Percentiles rank a stretch among this genome's conserved stretches.
These are phyloP conservation scores for Boletus sp. DNA, from an alignment of 768 basidiomycete genomes.

Conservation along the genomic window DNA sequence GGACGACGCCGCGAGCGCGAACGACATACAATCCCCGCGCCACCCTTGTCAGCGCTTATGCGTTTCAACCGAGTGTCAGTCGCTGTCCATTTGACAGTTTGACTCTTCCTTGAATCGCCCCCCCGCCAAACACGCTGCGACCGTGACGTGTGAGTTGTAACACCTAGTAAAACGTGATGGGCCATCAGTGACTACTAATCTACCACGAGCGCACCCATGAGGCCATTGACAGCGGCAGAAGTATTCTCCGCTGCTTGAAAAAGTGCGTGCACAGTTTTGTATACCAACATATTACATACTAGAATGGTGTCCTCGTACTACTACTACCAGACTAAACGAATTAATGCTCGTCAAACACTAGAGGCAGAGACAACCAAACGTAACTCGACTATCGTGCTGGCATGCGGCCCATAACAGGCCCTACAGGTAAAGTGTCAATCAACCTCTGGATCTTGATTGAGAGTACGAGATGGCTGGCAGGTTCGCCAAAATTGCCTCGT, in stretches of 20 bases:
- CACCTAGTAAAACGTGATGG: background rate
- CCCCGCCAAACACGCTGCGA: background rate
- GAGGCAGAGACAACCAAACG: constrained; percentile 1
- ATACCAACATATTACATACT: constrained; percentile 11
- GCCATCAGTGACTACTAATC: background rate
- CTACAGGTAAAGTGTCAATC: background rate
- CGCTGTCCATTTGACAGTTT: background rate
- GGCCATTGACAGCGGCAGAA: background rate
- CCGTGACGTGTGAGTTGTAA: background rate
- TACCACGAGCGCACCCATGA: background rate
- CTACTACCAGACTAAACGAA: background rate
- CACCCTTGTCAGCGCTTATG: constrained; percentile 5
- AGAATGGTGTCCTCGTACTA: background rate
- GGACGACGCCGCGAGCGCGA: background rate
- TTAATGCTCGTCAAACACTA: background rate
- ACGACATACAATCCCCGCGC: background rate
- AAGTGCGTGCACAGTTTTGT: background rate
- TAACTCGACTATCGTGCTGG: background rate
- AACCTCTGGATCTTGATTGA: background rate
- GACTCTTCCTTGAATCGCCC: background rate
- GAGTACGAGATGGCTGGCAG: background rate
- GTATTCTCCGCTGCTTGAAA: background rate
- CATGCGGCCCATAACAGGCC: background rate
- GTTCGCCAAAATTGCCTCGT: background rate
- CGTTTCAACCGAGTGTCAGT: background rate